Base-by-base conservation (phyloP, 805 yeast species). In the Candida orba region DNA sequence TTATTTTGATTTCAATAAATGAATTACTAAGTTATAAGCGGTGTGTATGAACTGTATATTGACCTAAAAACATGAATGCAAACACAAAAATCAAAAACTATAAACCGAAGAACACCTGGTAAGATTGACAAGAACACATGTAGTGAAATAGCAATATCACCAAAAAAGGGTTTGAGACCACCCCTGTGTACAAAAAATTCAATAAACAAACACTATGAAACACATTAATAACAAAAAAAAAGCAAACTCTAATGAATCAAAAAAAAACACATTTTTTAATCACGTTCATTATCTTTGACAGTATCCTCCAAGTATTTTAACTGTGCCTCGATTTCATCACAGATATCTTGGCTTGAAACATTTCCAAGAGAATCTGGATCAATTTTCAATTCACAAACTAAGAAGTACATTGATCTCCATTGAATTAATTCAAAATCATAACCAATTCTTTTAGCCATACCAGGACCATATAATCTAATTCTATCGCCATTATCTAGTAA, bases 341-440 rank as follows among this genome's bases (percentile, higher is more conserved):
- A 79, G 18, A 78, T 64, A 9, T 65, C 72, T 2, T 51, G 50
- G 34, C 71, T 57, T 45, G 64, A 63, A 15, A 72, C 64, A 4
- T 68, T 64, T 25, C 65, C 60, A 52, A 74, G 77, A 9, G 68
- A 64, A 13, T 67, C 69, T 9, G 78, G 58, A 10, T 71, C 60
- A 34, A 77, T 57, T 31, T 71, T 65, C 44, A 70, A 51, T 33
- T 75, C 78, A 57, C 86, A 79, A 14, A 79, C 57, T 34, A 78
- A 63, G 47, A 66, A 66, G 39, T 70, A 65, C 83, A 79, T 77
- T 42, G 72, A 72, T 42, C 65, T 60, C 84, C 84, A 79, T 50
- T 75, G 78, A n/a, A 68, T 66, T 35, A 69, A 62, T 52, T 78
- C 84, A 53, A 78, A 75, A 55, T 78, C 84, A 50, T 69, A 75